Evolutionary conservation across 176 grass and related monocot species (phyloP).

Genomic region (Melocanna baccifera): DNA sequence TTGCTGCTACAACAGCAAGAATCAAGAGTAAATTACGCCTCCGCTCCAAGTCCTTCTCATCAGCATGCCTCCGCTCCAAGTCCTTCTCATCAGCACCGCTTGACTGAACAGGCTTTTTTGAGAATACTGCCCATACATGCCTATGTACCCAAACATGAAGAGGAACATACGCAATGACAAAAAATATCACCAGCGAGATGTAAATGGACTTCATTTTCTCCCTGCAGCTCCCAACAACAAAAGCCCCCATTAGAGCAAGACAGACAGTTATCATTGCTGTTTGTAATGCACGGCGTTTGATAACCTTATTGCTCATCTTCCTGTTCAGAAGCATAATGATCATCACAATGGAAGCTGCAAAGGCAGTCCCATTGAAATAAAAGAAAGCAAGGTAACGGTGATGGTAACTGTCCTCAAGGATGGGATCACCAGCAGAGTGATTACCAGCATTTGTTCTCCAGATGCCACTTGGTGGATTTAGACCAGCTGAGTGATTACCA

Average conservation of each 20-base stretch:
- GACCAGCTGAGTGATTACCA: not conserved
- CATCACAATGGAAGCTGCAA: constrained; percentile 20
- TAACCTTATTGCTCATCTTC: constrained; percentile 24
- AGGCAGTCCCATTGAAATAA: constrained; percentile 23
- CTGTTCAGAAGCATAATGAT: constrained; percentile 20
- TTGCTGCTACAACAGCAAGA: constrained; percentile 38
- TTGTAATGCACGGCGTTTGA: constrained; percentile 7
- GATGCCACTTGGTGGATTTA: constrained; percentile 25
- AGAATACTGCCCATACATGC: not conserved
- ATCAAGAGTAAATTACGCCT: constrained; percentile 34
- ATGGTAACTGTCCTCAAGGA: constrained; percentile 18
- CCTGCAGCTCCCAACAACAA: constrained; percentile 24
- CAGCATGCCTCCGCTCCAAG: constrained; percentile 5
- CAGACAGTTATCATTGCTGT: constrained; percentile 14
- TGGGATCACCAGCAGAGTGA: constrained; percentile 23
- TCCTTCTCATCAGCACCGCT: not conserved
- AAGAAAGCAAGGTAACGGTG: constrained; percentile 19
- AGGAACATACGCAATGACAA: not conserved
- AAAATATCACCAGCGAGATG: constrained; percentile 14
- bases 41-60: constrained; percentile 22
- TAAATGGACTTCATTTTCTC: constrained; percentile 20
- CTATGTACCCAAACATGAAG: not conserved
- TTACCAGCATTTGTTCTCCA: not conserved
- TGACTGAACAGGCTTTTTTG: no score
- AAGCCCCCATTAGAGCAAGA: constrained; percentile 20